Base-by-base conservation (phyloP, 768 basidiomycete species). In the Boletus rex-veris region DNA sequence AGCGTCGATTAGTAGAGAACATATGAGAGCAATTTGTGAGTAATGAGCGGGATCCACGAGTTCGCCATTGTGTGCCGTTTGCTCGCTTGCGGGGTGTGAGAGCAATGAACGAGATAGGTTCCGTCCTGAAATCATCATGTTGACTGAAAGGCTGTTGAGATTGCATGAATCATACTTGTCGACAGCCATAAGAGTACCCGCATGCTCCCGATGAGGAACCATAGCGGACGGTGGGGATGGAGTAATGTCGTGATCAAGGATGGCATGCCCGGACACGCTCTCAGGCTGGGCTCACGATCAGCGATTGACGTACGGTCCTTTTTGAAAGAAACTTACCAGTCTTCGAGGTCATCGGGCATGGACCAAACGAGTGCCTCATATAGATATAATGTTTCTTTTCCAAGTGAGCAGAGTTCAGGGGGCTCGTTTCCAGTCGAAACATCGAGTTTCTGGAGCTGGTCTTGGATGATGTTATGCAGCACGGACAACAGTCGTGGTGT, bases 311-410 rank as follows among this genome's bases (percentile, higher is more conserved):
- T 47, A 26, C 11, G 7, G 14, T 26, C 18, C 42, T n/a, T 48
- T 14, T 48, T 3, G 11, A 28, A 43, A 9, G 48, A 15, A 12
- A 38, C 71, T 36, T 48, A 73, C 77, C 62, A 61, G 37, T 73
- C 61, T 26, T 76, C 72, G 7, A 72, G 58, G 12, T 80, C 77
- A 14, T 77, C 75, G 2, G 77, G 68, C 28, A 73, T 64, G 51
- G 73, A 73, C 73, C 78, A 81, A 50, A 77, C 77, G 30, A 88
- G 57, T 0, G 75, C 72, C 62, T 88, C 83, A 14, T 87, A 67
- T 14, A 89, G 70, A 7, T 70, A 70, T 2, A 83, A 50, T 0
- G 70, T 69, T 58, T 79, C 77, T 37, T 58, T 64, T 24, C 73
- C 77, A 5, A 86, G 69, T 18, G 54, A 51, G 44, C 55, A 48